Evolutionary conservation across 129 eudicot species (phyloP), one percentile per base, ranked within the genome.

Genomic region (Pulicaria dysenterica): DNA sequence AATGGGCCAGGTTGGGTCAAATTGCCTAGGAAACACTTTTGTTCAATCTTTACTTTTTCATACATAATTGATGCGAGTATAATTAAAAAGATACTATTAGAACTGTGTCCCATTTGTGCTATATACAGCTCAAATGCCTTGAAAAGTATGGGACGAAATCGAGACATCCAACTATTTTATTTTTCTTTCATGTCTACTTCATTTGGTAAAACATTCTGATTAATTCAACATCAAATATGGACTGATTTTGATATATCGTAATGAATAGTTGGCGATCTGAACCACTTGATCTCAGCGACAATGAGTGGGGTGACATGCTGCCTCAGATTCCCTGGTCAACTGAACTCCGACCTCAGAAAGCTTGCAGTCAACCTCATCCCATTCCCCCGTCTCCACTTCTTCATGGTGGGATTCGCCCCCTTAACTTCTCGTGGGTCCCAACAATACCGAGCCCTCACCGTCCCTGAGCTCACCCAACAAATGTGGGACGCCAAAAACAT

Each of bases 401-500:
- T 77, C 76, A 77, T 77, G 81, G 76, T 70, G 17, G 64, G 74
- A n/a, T 70, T 70, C 3, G 64, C 64, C 54, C 74, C 74, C 0
- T 38, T 74, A 6, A 78, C 78, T 7, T 78, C 82, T 19, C 82
- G 78, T 42, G 73, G 78, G 19, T 78, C 82, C 37, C 78, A 78
- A 43, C 77, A 71, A 53, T 78, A 78, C 45, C 73, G 82, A 10
- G 82, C 82, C 36, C 54, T 78, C 5, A 71, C 73, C 3, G 82
- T 72, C 9, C 82, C 82, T 2, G 73, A 78, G 51, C 82, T 78
- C 1, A 78, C 82, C n/a, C 78, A 78, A 59, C 82, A 78, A 58
- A 78, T 78, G 82, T 78, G 82, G 82, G 82, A 78, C 13, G 75
- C 82, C 1, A 78, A 78, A 70, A 78, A 72, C 73, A 78, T 78